These are phyloP conservation scores for Globisporangium mamillatum DNA, from an alignment of 352 stramenopile species.

Conservation along the genomic window DNA sequence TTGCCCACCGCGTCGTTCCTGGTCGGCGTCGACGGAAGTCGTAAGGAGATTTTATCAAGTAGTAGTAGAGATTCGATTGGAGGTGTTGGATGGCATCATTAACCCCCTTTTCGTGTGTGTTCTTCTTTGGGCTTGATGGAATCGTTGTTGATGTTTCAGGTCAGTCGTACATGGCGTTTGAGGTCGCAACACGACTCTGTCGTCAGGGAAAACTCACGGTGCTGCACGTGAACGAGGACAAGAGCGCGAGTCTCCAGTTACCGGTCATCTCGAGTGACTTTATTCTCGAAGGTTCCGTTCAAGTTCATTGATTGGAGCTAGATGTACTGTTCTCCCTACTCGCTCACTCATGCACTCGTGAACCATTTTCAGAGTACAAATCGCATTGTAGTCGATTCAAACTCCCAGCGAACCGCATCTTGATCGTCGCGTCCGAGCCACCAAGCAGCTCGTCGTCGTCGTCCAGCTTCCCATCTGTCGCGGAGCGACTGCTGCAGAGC, in stretches of 20 bases:
- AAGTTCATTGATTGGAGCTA: not conserved
- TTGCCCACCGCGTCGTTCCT: conserved; percentile 43
- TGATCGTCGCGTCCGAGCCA: conserved; percentile 25
- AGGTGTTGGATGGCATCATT: not conserved
- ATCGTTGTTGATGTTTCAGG: conserved; percentile 20
- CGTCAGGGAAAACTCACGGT: conserved; percentile 45
- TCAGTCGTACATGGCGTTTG: conserved; percentile 63
- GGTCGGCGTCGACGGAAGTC: conserved; percentile 64
- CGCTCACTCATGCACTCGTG: not conserved
- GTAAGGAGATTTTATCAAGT: conserved; percentile 26
- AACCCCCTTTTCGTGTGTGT: not conserved
- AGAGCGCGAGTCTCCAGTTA: conserved; percentile 42
- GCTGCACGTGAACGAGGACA: conserved; percentile 49
- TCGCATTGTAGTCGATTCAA: conserved; percentile 37
- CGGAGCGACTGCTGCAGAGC: conserved; percentile 34
- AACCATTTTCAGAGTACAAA: conserved; percentile 42
- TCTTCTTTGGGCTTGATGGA: not conserved
- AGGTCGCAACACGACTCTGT: conserved; percentile 38
- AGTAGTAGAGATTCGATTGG: not conserved
- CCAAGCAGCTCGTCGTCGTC: conserved; percentile 6
- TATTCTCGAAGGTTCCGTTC: conserved; percentile 38
- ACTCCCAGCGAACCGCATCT: conserved; percentile 38
- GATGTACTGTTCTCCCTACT: not conserved
- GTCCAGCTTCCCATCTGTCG: conserved; percentile 14
- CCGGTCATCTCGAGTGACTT: conserved; percentile 60